Percentiles rank a stretch among this genome's conserved stretches.
phyloP scores from a whole-genome alignment of 2,329 filamentous ascomycete genomes.

The Fusarium sp. region DNA sequence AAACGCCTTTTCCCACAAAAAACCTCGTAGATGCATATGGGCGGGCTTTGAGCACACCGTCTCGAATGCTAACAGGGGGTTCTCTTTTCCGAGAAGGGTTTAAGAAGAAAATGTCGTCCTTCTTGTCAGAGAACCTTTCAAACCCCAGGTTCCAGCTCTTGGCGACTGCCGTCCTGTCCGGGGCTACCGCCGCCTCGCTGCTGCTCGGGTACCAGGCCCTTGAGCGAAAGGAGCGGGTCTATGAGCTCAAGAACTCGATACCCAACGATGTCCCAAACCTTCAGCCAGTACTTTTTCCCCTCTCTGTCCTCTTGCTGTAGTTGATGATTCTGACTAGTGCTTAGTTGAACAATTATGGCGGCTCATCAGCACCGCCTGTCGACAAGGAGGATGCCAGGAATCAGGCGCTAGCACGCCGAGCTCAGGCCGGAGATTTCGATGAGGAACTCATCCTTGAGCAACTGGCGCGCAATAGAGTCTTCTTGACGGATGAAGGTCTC shows the following conservation, averaged over 20 bases:
- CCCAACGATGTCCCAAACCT: constrained; percentile 47
- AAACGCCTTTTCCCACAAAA: constrained; percentile 19
- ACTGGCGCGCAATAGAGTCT: constrained; percentile 89
- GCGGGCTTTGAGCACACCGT: not conserved
- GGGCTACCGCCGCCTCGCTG: constrained; percentile 65
- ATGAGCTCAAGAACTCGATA: constrained; percentile 67
- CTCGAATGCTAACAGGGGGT: constrained; percentile 2
- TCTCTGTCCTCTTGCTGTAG: not conserved
- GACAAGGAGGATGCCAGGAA: constrained; percentile 70
- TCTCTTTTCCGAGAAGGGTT: constrained; percentile 23
- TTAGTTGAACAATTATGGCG: constrained; percentile 69
- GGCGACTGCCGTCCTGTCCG: constrained; percentile 72
- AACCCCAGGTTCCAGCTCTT: constrained; percentile 67
- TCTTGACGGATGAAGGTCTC: constrained; percentile 83
- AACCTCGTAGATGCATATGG: not conserved
- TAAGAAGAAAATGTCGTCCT: constrained; percentile 52
- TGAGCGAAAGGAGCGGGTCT: constrained; percentile 62
- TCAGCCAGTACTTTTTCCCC: constrained; percentile 30
- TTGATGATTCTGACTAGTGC: constrained; percentile 35
- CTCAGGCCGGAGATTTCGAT: constrained; percentile 69
- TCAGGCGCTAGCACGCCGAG: constrained; percentile 64
- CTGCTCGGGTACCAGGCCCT: constrained; percentile 69
- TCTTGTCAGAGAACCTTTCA: constrained; percentile 54
- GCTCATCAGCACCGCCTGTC: constrained; percentile 54
- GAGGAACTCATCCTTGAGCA: constrained; percentile 92